Conservation (phyloP, 2,329 filamentous ascomycete genomes). For the Calonectria pauciramosa region DNA sequence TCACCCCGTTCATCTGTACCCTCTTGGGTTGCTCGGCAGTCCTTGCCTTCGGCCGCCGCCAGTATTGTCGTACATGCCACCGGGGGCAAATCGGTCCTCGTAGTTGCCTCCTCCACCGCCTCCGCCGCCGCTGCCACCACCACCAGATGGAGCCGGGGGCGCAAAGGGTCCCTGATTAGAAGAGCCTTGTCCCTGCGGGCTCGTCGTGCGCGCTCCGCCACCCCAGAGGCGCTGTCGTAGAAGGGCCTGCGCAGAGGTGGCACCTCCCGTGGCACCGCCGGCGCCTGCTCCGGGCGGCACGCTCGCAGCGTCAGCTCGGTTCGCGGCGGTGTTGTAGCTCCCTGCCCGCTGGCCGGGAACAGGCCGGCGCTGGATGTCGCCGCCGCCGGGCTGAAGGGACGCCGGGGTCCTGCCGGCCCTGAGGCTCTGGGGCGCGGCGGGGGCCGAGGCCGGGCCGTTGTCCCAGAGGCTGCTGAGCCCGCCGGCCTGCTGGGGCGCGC, state of each 20-base stretch:
- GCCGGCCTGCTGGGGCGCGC: slow-evolving; percentile 49
- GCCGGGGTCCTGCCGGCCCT: slow-evolving; percentile 56
- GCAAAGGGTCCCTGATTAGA: slow-evolving; percentile 60
- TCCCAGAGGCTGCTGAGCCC: slow-evolving; percentile 73
- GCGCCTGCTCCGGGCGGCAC: slow-evolving; percentile 49
- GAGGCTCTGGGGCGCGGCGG: slow-evolving; percentile 59
- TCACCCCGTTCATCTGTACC: slow-evolving; percentile 48
- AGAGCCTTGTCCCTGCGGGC: slow-evolving; percentile 59
- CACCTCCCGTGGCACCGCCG: slow-evolving; percentile 46
- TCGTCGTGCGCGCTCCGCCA: slow-evolving; percentile 65
- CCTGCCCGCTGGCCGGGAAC: slow-evolving; percentile 55
- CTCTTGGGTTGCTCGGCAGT: slow-evolving; percentile 61
- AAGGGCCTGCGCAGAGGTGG: slow-evolving; percentile 81
- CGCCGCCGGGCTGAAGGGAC: slow-evolving; percentile 44
- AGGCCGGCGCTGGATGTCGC: slow-evolving; percentile 53
- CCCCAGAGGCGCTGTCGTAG: slow-evolving; percentile 85
- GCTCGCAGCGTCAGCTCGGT: slow-evolving; percentile 40
- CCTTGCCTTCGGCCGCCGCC: slow-evolving; percentile 58
- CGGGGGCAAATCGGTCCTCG: slow-evolving; percentile 62
- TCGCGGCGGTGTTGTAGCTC: slow-evolving; percentile 75
- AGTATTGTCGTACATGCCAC: slow-evolving; percentile 58
- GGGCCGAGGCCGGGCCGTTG: slow-evolving; percentile 48
- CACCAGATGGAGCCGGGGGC: slow-evolving; percentile 51
- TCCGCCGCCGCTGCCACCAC: slow-evolving; percentile 46
- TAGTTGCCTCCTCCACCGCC: slow-evolving; percentile 52